These are phyloP conservation scores for Naganishia onofrii DNA, from an alignment of 768 basidiomycete species.

Conservation along the genomic window DNA sequence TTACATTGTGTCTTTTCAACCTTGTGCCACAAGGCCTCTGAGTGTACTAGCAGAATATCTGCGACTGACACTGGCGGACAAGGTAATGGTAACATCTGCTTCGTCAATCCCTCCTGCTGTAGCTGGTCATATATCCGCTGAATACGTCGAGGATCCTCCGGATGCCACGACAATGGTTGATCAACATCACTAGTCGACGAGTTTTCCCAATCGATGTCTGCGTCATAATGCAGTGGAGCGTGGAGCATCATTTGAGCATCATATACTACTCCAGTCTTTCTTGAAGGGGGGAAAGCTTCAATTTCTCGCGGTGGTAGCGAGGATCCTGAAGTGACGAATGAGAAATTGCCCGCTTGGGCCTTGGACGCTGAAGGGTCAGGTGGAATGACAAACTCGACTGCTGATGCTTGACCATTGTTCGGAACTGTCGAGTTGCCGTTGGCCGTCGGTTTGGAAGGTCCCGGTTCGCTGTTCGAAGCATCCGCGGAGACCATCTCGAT, in stretches of 20 bases:
- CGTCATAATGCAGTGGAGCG: slow-evolving; percentile 55
- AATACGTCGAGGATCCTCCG: slow-evolving; percentile 76
- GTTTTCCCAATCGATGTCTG: slow-evolving; percentile 29
- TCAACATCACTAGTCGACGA: not conserved
- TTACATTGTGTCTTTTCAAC: slow-evolving; percentile 77
- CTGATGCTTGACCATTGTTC: not conserved
- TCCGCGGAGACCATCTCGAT: not conserved
- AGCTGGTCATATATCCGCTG: slow-evolving; percentile 69
- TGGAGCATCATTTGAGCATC: slow-evolving; percentile 83
- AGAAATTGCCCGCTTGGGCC: slow-evolving; percentile 9
- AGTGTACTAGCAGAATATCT: slow-evolving; percentile 86
- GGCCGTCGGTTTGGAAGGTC: slow-evolving; percentile 5
- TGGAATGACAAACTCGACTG: not conserved
- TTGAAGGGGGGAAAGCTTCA: slow-evolving; percentile 15
- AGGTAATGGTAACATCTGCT: slow-evolving; percentile 71
- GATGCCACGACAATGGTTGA: slow-evolving; percentile 62
- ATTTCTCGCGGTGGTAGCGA: not conserved
- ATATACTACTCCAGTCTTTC: slow-evolving; percentile 76
- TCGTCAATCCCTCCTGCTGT: slow-evolving; percentile 60
- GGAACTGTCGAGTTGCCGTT: not conserved
- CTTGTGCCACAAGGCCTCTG: slow-evolving; percentile 86
- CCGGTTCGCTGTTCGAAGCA: not conserved
- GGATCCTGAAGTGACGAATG: slow-evolving; percentile 11
- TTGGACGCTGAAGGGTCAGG: slow-evolving; percentile 18
- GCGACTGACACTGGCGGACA: slow-evolving; percentile 70